These are phyloP conservation scores for Colletotrichum incanum DNA, from an alignment of 2,329 filamentous ascomycete species.

Conservation along the genomic window DNA sequence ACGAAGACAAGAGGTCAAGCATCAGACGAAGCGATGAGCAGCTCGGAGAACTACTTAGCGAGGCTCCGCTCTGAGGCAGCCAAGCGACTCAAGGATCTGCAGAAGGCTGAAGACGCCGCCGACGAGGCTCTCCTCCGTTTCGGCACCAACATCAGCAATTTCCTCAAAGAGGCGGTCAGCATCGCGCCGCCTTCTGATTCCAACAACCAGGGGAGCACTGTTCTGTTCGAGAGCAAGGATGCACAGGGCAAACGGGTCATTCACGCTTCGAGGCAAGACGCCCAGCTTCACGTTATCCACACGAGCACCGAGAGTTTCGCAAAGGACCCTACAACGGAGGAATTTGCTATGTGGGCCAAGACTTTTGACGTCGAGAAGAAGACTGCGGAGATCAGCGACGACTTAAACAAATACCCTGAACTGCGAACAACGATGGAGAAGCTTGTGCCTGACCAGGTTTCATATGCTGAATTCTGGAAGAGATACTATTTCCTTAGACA, in stretches of 20 bases:
- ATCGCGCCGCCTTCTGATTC: conserved; percentile 81
- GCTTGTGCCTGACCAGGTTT: conserved; percentile 92
- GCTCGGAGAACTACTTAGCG: conserved; percentile 77
- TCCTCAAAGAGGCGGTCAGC: conserved; percentile 90
- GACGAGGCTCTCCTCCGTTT: conserved; percentile 96
- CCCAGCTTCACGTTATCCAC: conserved; percentile 96
- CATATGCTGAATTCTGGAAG: conserved; percentile 92
- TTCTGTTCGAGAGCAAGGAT: conserved; percentile 96
- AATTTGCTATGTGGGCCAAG: conserved; percentile 82
- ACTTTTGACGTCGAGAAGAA: conserved; percentile 86
- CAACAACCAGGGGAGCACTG: conserved; percentile 67
- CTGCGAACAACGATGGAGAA: conserved; percentile 93
- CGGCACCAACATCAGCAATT: conserved; percentile 89
- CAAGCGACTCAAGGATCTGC: conserved; percentile 89
- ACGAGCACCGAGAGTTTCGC: conserved; percentile 86
- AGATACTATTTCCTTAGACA: conserved; percentile 96
- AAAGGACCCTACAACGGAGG: conserved; percentile 82
- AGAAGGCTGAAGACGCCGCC: conserved; percentile 93
- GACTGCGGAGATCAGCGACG: conserved; percentile 85
- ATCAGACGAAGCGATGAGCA: conserved; percentile 61
- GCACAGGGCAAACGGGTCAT: conserved; percentile 92
- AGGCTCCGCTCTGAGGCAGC: conserved; percentile 83
- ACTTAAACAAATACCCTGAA: conserved; percentile 90
- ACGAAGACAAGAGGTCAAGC: conserved; percentile 57
- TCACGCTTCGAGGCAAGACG: conserved; percentile 94